Evolutionary conservation across 306 rosid species (phyloP), one percentile per base, ranked within the genome.

Genomic region (Sophora flavescens): DNA sequence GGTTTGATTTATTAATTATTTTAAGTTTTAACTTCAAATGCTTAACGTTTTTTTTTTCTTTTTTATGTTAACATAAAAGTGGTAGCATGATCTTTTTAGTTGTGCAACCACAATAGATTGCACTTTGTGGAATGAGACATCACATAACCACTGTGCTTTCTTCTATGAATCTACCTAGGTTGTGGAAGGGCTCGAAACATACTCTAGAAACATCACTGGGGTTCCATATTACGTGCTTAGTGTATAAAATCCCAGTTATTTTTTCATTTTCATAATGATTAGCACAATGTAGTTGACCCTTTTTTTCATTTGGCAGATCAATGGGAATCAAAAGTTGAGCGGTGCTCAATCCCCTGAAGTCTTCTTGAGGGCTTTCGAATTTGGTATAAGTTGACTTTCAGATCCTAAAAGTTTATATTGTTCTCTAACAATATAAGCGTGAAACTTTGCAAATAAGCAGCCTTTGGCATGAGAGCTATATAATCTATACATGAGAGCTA

Each of bases 271-370:
- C 63, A 65, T 44, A 18, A 45, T 47, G 44, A n/a, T n/a, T 41
- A 70, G 7, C 17, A 18, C 39, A 17, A 6, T 42, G 13, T n/a
- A 26, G 26, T 64, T 60, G 69, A 68, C 68, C 12, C n/a, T n/a
- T 56, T 76, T 79, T 5, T 69, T 77, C 53, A 22, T 70, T 84
- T 72, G 76, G 61, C 89, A 94, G 98, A 86, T 94, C 63, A 91
- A 93, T 81, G 96, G 93, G 60, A 85, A 72, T 74, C 87, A 76
- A 15, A 80, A 83, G 68, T 17, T 94, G 75, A 86, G 87, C 8
- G 98, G 98, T 11, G 96, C 81, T 16, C 96, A 94, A 50, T 85
- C 95, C 51, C 86, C 93, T 50, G 97, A 90, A 76, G 85, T 78
- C 16, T 90, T 94, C 86, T 75, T 82, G 87, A 90, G 74, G 87